phyloP scores from a whole-genome alignment of 2,329 filamentous ascomycete species.

The Westerdykella ornata region DNA sequence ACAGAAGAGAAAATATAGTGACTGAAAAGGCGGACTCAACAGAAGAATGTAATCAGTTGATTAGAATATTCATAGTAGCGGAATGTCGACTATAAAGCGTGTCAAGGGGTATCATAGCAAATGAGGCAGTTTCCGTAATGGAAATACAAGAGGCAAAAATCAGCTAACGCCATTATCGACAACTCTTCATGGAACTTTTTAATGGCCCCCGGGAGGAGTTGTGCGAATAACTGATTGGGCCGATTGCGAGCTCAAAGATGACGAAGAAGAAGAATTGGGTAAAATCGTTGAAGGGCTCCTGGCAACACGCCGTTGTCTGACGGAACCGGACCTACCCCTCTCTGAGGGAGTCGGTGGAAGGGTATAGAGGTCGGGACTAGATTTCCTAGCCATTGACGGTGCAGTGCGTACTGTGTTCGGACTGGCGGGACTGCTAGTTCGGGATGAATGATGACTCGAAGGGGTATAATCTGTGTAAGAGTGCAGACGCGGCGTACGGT shows the following conservation, averaged over 20 bases:
- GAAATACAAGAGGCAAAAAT: too few relatives aligned
- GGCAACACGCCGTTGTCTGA: constrained; percentile 13
- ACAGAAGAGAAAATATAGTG: too few relatives aligned
- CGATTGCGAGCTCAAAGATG: constrained; percentile 1
- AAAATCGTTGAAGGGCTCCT: constrained; percentile 27
- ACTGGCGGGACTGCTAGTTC: constrained; percentile 4
- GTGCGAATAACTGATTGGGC: too few relatives aligned
- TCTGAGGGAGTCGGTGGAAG: constrained; percentile 3
- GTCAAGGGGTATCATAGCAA: too few relatives aligned
- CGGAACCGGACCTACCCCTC: constrained; percentile 13
- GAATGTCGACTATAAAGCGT: too few relatives aligned
- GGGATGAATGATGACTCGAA: constrained; percentile 5
- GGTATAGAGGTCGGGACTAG: constrained; percentile 17
- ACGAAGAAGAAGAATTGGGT: constrained; percentile 27
- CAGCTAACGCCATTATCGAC: too few relatives aligned
- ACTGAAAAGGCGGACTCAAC: too few relatives aligned
- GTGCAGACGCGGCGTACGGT: constrained; percentile 24
- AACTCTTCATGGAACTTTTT: too few relatives aligned
- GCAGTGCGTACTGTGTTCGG: constrained; percentile 29
- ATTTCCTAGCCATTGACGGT: constrained; percentile 19
- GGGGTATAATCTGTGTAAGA: constrained; percentile 18
- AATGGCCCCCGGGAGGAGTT: too few relatives aligned
- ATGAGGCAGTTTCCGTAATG: too few relatives aligned
- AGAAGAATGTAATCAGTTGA: too few relatives aligned
- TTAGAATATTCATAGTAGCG: too few relatives aligned